A percentile compares a stretch with the other conserved stretches of the same genome.
Conservation (phyloP, 176 grass and related monocot species). For the Dendrocalamus sinicus region DNA sequence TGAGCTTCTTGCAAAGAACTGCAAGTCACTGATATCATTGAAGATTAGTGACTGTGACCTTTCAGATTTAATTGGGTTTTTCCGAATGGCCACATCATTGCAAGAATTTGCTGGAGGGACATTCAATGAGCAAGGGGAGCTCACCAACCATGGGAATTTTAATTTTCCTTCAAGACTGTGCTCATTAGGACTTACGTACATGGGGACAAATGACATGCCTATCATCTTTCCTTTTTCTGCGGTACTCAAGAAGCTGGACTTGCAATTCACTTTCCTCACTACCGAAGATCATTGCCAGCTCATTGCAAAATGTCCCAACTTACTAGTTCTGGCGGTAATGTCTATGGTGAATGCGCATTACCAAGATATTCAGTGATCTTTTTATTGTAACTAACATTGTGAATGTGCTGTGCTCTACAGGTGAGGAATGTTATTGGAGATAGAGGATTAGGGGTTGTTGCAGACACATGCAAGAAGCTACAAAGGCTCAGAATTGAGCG, state of each 20-base stretch:
- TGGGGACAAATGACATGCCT: conserved; percentile 76
- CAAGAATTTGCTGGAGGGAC: conserved; percentile 77
- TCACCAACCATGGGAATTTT: conserved; percentile 44
- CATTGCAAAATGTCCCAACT: conserved; percentile 74
- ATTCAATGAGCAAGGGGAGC: conserved; percentile 66
- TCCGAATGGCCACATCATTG: conserved; percentile 52
- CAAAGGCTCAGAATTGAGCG: conserved; percentile 81
- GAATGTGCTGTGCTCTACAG: conserved; percentile 43
- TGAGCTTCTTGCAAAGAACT: conserved; percentile 66
- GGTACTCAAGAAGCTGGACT: conserved; percentile 82
- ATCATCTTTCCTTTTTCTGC: conserved; percentile 63
- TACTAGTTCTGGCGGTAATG: conserved; percentile 84
- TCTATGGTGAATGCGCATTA: conserved; percentile 6
- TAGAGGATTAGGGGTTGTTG: conserved; percentile 77
- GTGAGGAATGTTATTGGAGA: conserved; percentile 91
- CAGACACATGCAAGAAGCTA: conserved; percentile 84
- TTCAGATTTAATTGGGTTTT: conserved; percentile 66
- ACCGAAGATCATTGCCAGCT: conserved; percentile 90
- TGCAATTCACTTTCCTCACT: conserved; percentile 82
- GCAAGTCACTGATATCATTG: conserved; percentile 70
- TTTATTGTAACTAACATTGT: conserved; percentile 16
- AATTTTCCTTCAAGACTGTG: conserved; percentile 63
- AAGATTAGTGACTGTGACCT: conserved; percentile 83
- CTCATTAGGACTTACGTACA: conserved; percentile 70
- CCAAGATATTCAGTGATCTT: background rate